Base-by-base conservation (phyloP, 140 eudicot species). In the Senecio squalidus region DNA sequence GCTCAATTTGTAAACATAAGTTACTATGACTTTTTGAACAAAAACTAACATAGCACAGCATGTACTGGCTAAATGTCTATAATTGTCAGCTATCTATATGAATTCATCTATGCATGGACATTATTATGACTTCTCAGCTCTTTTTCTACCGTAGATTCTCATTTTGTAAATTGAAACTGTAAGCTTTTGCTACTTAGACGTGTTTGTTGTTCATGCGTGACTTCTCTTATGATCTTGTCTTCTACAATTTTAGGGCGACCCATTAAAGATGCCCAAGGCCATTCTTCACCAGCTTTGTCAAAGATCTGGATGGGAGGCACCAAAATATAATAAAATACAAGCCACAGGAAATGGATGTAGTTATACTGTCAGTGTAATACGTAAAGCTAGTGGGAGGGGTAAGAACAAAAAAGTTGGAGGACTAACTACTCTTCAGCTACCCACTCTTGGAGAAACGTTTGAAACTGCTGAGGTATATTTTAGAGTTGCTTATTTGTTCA, bases 321-420 rank as follows among this genome's bases (percentile, higher is more conserved):
- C 98, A 59, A 92, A 87, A 67, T 92, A 80, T 79, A 75, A 58
- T 73, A 92, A 84, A 68, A 71, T 79, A 53, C 76, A 54, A 71
- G 78, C 68, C 22, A 81, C 60, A 73, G 80, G 80, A 54, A 64
- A 74, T 43, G 70, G 71, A 66, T 60, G 76, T 53, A 76, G 79
- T 53, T 92, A 92, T 75, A 74, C 84, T 46, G 84, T 92, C 21
- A 92, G 92, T 54, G 79, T 92, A 52, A 64, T 92, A 73, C 86
- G 95, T 16, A 92, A 87, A 80, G 82, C 98, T 58, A 92, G 86
- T 38, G 98, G 98, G 54, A 81, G 98, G 75, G 98, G 98, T 70
- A 92, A 92, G 76, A 92, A 74, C 68, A 82, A 93, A 79, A 87
- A 87, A 77, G 92, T 84, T 73, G 98, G 98, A 60, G 98, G 98